These are phyloP conservation scores for Penicillium daleae DNA, from an alignment of 495 filamentous ascomycete genomes.

Conservation along the genomic window DNA sequence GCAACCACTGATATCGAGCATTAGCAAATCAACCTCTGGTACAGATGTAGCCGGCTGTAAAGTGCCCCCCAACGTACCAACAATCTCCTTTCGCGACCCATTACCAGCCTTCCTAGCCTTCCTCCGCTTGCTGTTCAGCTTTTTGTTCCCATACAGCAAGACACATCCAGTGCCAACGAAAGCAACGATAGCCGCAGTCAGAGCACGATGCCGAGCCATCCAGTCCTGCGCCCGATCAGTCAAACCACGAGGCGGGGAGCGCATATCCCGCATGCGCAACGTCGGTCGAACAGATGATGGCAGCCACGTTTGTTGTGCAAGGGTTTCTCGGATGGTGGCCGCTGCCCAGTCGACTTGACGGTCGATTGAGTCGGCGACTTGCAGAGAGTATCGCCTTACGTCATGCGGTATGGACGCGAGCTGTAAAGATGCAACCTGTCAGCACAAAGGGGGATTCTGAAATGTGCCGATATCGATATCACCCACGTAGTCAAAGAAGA, in stretches of 20 bases:
- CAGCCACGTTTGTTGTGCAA: constrained; percentile 69
- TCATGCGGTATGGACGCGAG: constrained; percentile 74
- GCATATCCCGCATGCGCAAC: constrained; percentile 51
- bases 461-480: neutral
- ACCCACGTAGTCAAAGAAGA: constrained; percentile 54
- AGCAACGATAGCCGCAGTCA: constrained; percentile 68
- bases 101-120: constrained; percentile 76
- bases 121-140: constrained; percentile 63
- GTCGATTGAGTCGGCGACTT: constrained; percentile 78
- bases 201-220: constrained; percentile 68
- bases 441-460: constrained; percentile 5
- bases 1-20: constrained; percentile 62
- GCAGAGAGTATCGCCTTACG: constrained; percentile 63
- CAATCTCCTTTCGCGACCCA: constrained; percentile 87
- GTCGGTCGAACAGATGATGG: constrained; percentile 66
- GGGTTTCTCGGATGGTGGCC: constrained; percentile 59
- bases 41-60: neutral
- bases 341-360: constrained; percentile 73
- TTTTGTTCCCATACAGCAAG: constrained; percentile 64
- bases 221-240: constrained; percentile 58
- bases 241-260: constrained; percentile 40
- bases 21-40: constrained; percentile 18
- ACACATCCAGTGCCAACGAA: constrained; percentile 71
- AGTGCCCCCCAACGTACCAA: constrained; percentile 49
- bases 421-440: constrained; percentile 42